Base-by-base conservation (phyloP, 768 basidiomycete species). In the Chalciporus piperatus region DNA sequence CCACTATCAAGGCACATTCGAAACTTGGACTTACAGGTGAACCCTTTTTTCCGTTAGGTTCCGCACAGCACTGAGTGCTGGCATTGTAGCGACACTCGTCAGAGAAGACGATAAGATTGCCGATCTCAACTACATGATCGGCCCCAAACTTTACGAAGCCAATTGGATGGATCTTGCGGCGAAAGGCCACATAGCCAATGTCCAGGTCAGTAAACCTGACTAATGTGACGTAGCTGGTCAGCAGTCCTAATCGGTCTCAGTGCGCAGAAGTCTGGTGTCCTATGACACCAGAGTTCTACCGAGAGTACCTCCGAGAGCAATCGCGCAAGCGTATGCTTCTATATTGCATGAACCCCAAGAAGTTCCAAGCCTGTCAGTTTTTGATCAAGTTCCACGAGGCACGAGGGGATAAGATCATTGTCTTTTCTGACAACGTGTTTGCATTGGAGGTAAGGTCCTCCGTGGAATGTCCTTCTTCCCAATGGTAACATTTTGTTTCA, bases 131-230 rank as follows among this genome's bases (percentile, higher is more conserved):
- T 99, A 98, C 65, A 91, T 98, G 86, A 98, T 99, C 68, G 97
- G 97, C 7, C 97, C 97, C 10, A 99, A 99, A 71, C 79, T 99
- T 27, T 99, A 99, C 66, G 97, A 99, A 72, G 97, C 97, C 5
- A 99, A 99, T 67, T 99, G 97, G 97, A 98, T 99, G 96, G 97
- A 99, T 70, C 83, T 99, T 59, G 97, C 97, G 47, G 93, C 92
- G 54, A 98, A 98, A 71, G 97, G 97, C 2, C 97, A 99, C 70
- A 99, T 99, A 64, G 97, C 97, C 7, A 98, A 97, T 64, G 97
- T 99, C n/a, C 95, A 98, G 84, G 94, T 94, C 67, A 60, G 79
- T 66, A 25, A 22, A 33, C 41, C 51, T 33, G 47, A 32, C 23
- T 22, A 16, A 11, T 25, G 5, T 22, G 1, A 27, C 39, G 25